phyloP scores from a whole-genome alignment of 306 rosid genomes.

The Cicer pinnatifidum region DNA sequence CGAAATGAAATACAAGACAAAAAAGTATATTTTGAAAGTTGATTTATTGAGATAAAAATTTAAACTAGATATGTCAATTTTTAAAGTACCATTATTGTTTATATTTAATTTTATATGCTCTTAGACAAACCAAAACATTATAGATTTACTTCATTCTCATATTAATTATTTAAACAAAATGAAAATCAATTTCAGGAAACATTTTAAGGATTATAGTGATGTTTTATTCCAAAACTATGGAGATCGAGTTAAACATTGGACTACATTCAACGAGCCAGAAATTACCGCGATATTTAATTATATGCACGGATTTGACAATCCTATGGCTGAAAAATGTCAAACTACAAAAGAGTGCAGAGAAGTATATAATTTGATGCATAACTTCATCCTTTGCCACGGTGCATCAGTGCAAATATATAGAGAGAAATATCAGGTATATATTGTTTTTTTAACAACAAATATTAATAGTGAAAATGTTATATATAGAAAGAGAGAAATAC shows the following conservation, averaged over 20 bases:
- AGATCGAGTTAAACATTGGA: slow-evolving; percentile 58
- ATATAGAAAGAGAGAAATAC: too few relatives aligned
- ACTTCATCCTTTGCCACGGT: slow-evolving; percentile 50
- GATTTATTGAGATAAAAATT: too few relatives aligned
- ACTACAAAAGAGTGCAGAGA: slow-evolving; percentile 32
- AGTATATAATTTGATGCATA: slow-evolving; percentile 49
- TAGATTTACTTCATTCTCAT: background rate
- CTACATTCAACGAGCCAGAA: slow-evolving; percentile 48
- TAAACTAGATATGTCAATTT: too few relatives aligned
- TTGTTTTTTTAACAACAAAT: too few relatives aligned
- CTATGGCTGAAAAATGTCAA: slow-evolving; percentile 32
- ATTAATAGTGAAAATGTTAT: too few relatives aligned
- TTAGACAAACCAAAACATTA: background rate
- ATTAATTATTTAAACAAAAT: background rate
- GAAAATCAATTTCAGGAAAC: slow-evolving; percentile 37
- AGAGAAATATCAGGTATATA: slow-evolving; percentile 43
- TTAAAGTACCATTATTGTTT: too few relatives aligned
- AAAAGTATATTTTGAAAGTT: too few relatives aligned
- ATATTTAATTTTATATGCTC: too few relatives aligned
- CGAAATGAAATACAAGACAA: too few relatives aligned
- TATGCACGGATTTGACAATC: slow-evolving; percentile 41
- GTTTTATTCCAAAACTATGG: slow-evolving; percentile 46
- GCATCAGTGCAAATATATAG: slow-evolving; percentile 39
- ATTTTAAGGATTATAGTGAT: slow-evolving; percentile 46
- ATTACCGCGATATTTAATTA: slow-evolving; percentile 37